Evolutionary conservation across 306 rosid genomes (phyloP), one percentile per base, ranked within the genome.

Genomic region (Lathyrus sativus): DNA sequence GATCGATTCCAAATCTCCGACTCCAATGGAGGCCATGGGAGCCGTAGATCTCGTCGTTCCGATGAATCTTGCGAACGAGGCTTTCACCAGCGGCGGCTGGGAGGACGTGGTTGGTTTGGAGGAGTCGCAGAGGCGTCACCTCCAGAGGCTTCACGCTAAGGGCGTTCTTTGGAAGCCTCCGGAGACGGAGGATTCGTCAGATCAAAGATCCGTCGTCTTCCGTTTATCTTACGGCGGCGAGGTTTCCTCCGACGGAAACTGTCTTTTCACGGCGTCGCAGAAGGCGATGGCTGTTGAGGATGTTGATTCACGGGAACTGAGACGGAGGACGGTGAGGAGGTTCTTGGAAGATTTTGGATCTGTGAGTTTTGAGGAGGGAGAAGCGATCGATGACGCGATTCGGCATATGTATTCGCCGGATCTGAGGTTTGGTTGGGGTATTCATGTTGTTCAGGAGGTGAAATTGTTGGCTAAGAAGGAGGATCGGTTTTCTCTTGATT

Each of bases 111-210:
- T 82, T 6, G 98, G 98, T 2, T 59, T 93, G 2, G 97, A 93
- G 76, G 98, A 93, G 12, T 90, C 85, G 85, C 98, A 93, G 76
- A 44, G 95, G 55, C 90, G 96, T 15, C 81, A 85, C 48, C 85
- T 93, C 12, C 96, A 84, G 80, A 74, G 77, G 73, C 93, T 93
- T 12, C 85, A 90, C 13, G 76, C 90, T 1, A 93, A 90, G 63
- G 98, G 97, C 4, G 96, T 93, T 3, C 90, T 93, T 9, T 93
- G 98, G 98, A 93, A 88, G 82, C 88, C 78, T 2, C 90, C 96
- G 7, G 71, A 50, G 76, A 84, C 33, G 37, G 77, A 58, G 46
- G 85, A 76, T 13, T 73, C 78, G 2, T 62, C 74, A 65, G n/a
- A 68, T 9, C 74, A 77, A 37, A 88, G 88, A 81, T 82, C 97